These are phyloP conservation scores for Starmerella apis DNA, from an alignment of 805 yeast species.

Conservation along the genomic window DNA sequence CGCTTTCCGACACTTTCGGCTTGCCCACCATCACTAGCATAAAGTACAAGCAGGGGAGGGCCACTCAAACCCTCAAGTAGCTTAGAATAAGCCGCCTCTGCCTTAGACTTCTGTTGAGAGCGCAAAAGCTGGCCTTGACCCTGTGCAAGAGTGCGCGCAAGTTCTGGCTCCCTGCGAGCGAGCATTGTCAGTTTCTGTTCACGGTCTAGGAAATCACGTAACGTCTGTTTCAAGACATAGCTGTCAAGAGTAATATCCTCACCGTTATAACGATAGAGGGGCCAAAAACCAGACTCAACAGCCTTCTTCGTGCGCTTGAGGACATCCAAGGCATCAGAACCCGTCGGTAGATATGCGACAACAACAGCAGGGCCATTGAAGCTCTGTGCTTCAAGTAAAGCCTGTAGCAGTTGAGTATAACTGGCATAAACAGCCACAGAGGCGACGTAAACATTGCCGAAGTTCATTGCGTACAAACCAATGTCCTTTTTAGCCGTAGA, in stretches of 20 bases:
- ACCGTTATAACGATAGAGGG: constrained; percentile 66
- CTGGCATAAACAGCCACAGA: constrained; percentile 90
- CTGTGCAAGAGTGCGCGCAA: constrained; percentile 60
- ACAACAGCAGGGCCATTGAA: constrained; percentile 86
- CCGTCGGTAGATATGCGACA: constrained; percentile 77
- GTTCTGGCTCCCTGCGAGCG: constrained; percentile 57
- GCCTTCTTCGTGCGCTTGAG: constrained; percentile 80
- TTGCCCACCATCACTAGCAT: constrained; percentile 87
- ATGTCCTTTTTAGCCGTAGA: constrained; percentile 63
- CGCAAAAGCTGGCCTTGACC: constrained; percentile 54
- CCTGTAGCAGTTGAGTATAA: constrained; percentile 83
- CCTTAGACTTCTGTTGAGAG: constrained; percentile 50
- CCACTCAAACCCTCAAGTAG: constrained; percentile 81
- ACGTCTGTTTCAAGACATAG: constrained; percentile 61
- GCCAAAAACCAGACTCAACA: constrained; percentile 94
- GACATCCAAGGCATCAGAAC: constrained; percentile 56
- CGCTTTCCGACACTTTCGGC: constrained; percentile 76
- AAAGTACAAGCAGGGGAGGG: constrained; percentile 78
- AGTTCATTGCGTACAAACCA: constrained; percentile 90
- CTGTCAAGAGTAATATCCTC: constrained; percentile 78
- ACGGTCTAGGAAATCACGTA: constrained; percentile 72
- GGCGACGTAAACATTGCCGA: constrained; percentile 80
- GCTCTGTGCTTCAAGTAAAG: constrained; percentile 78
- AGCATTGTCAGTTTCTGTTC: constrained; percentile 78
- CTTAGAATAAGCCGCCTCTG: constrained; percentile 66